These are phyloP conservation scores for Ilyonectria destructans DNA, from an alignment of 2,329 filamentous ascomycete species.

Conservation along the genomic window DNA sequence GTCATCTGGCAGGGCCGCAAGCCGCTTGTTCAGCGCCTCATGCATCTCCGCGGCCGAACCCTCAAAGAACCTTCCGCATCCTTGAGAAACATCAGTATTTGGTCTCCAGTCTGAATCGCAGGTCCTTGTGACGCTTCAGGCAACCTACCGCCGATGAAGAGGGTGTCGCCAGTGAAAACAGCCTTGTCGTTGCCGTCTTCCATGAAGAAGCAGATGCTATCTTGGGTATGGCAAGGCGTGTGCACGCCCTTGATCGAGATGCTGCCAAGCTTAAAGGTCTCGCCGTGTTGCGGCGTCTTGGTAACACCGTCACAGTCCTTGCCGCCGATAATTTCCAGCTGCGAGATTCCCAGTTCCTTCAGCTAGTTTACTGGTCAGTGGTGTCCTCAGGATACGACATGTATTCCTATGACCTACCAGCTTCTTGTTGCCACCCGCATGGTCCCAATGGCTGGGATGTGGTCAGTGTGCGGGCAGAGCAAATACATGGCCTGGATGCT, in stretches of 20 bases:
- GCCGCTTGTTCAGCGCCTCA: slow-evolving; percentile 88
- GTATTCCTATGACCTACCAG: slow-evolving; percentile 69
- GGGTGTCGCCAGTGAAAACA: slow-evolving; percentile 96
- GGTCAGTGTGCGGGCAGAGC: slow-evolving; percentile 16
- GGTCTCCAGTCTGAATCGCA: not conserved
- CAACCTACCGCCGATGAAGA: slow-evolving; percentile 87
- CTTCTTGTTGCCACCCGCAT: slow-evolving; percentile 91
- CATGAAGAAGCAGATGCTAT: slow-evolving; percentile 96
- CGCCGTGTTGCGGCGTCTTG: slow-evolving; percentile 81
- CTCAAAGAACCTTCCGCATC: slow-evolving; percentile 97
- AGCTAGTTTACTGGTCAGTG: slow-evolving; percentile 46
- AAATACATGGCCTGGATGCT: slow-evolving; percentile 53
- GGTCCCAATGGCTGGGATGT: slow-evolving; percentile 85
- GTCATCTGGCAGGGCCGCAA: slow-evolving; percentile 87
- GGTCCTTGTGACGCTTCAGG: not conserved
- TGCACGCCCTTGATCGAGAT: slow-evolving; percentile 91
- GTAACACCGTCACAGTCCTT: slow-evolving; percentile 88
- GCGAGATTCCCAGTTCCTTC: slow-evolving; percentile 67
- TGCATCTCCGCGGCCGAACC: slow-evolving; percentile 93
- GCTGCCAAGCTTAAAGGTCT: slow-evolving; percentile 85
- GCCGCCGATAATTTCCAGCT: slow-evolving; percentile 87
- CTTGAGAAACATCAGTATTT: slow-evolving; percentile 59
- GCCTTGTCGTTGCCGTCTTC: slow-evolving; percentile 83
- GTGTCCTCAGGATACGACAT: not conserved
- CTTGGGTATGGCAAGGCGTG: slow-evolving; percentile 97